Base-by-base conservation (phyloP, 495 filamentous ascomycete genomes). In the Penicillium chermesinum region DNA sequence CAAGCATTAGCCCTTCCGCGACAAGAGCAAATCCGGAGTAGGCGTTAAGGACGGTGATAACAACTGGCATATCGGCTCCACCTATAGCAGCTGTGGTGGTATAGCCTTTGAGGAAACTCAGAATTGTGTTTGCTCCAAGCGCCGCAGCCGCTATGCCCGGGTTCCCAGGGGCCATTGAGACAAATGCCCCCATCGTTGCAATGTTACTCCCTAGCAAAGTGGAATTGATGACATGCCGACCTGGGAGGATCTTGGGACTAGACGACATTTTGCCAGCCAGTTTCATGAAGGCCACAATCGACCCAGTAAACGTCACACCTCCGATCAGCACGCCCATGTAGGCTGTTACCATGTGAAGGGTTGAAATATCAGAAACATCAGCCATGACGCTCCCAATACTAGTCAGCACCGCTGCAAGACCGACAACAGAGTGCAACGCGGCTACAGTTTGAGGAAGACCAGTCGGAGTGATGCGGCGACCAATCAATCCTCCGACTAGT, bases 61-160 rank as follows among this genome's bases (percentile, higher is more conserved):
- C 87, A 14, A 91, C 87, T 13, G 87, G 86, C 86, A 89, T 89
- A 57, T 89, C 87, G 3, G 86, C 87, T n/a, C 86, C 87, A 9
- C 87, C 87, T 60, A 91, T 89, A 8, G 85, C 86, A 25, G 87
- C 72, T 0, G 87, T 91, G 2, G 87, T 89, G 9, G 87, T 91
- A 54, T 77, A 89, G 3, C 87, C 87, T 58, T 91, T 89, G 47
- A 86, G 53, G 71, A 91, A 91, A 38, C 84, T 87, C 10, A 91
- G 76, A 1, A 77, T 65, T 1, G 86, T 83, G 62, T 84, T 91
- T 48, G 83, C 83, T 44, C 81, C 78, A 1, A 90, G 72, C 38
- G 84, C 87, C 6, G 75, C 77, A 12, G 86, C 86, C 35, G 85
- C 87, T 48, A 91, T 86, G 19, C 77, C 69, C 0, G 86, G 86